Evolutionary conservation across 2,329 filamentous ascomycete species (phyloP).

Genomic region (Penicillium sp.): DNA sequence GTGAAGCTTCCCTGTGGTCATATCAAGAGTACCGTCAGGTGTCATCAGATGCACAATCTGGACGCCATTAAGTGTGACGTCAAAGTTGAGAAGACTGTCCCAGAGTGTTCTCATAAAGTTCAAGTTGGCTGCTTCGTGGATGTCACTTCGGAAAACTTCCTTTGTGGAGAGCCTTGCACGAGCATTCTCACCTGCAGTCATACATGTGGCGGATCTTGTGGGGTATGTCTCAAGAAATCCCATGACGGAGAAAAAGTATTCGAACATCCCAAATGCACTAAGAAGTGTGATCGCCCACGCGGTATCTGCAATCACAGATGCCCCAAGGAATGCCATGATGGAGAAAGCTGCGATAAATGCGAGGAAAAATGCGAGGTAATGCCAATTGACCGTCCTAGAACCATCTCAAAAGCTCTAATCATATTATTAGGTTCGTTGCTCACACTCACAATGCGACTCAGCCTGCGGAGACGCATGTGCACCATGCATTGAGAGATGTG

Average conservation of each 20-base stretch:
- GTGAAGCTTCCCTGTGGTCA: conserved; percentile 11
- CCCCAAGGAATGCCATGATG: conserved; percentile 1
- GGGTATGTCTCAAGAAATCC: neutral
- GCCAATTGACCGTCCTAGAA: neutral
- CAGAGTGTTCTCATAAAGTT: conserved; percentile 5
- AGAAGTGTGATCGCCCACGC: conserved; percentile 8
- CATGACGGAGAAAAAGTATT: neutral
- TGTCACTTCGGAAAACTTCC: neutral
- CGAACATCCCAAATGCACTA: neutral
- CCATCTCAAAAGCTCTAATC: neutral
- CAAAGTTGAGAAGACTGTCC: conserved; percentile 2
- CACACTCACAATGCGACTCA: conserved; percentile 5
- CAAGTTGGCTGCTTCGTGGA: conserved; percentile 5
- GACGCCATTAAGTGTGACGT: neutral
- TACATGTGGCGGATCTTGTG: neutral
- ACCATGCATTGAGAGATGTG: conserved; percentile 11
- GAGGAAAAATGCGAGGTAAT: conserved; percentile 12
- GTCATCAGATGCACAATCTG: neutral
- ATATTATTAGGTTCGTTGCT: conserved; percentile 5
- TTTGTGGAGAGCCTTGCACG: conserved; percentile 5
- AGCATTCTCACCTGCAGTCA: conserved; percentile 6
- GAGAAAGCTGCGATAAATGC: conserved; percentile 4
- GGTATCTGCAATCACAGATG: conserved; percentile 10
- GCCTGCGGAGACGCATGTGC: conserved; percentile 7
- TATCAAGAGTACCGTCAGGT: neutral